Conservation (phyloP, 148 eudicot genomes). For the Camellia japonica region DNA sequence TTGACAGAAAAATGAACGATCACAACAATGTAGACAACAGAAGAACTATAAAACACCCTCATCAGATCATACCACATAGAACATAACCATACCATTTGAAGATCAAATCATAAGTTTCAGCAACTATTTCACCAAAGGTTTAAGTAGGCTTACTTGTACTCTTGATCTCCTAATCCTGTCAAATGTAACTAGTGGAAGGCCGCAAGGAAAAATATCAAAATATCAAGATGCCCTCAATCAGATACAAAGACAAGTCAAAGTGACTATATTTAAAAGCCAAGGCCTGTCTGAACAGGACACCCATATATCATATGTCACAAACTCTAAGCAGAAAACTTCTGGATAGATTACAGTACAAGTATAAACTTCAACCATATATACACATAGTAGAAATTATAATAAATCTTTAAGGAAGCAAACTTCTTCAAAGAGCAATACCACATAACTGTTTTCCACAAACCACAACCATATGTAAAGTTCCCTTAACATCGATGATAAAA, state of each 20-base stretch:
- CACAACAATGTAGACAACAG: too few species aligned
- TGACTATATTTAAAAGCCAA: not conserved
- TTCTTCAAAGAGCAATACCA: not conserved
- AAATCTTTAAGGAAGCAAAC: not conserved
- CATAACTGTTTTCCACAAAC: constrained; percentile 2
- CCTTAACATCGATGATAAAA: not conserved
- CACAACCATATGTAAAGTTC: not conserved
- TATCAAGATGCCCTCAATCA: too few species aligned
- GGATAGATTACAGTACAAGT: not conserved
- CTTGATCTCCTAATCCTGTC: too few species aligned
- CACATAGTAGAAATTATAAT: not conserved
- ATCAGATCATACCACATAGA: too few species aligned
- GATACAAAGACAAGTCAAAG: not conserved
- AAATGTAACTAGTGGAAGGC: too few species aligned
- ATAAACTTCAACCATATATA: not conserved
- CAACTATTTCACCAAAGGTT: too few species aligned
- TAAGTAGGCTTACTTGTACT: too few species aligned
- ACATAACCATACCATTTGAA: too few species aligned
- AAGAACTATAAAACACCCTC: too few species aligned
- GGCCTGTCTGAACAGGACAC: not conserved
- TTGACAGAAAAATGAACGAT: too few species aligned
- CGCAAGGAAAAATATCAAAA: too few species aligned
- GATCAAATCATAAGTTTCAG: too few species aligned
- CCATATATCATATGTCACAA: not conserved
- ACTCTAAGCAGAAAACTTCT: constrained; percentile 12